Conservation (phyloP, 2,329 filamentous ascomycete species). For the Penicillium sclerotigenum region DNA sequence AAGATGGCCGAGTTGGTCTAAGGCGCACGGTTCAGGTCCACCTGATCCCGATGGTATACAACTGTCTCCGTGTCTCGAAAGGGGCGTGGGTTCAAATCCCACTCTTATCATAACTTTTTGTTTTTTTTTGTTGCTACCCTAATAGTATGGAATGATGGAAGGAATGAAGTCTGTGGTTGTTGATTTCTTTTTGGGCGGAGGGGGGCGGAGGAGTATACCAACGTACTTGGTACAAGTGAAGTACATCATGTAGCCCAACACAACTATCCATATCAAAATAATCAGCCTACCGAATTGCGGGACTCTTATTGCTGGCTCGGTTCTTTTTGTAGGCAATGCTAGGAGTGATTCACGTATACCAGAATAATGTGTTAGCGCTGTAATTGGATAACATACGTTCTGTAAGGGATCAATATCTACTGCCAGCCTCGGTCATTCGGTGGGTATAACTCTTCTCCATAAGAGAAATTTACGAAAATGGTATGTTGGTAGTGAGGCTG, state of each 20-base stretch:
- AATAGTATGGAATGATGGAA: background rate
- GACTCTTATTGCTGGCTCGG: background rate
- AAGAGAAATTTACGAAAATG: background rate
- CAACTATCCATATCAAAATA: no score
- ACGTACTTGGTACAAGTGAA: no score
- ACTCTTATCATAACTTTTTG: constrained; percentile 11
- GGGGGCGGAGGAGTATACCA: no score
- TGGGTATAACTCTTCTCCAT: background rate
- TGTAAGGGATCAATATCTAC: background rate
- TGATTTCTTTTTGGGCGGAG: background rate
- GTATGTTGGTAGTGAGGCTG: background rate
- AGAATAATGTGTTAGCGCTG: background rate
- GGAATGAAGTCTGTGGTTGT: background rate
- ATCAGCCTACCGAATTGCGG: background rate
- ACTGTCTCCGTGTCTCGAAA: constrained; percentile 15
- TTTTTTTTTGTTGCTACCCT: background rate
- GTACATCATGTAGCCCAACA: background rate
- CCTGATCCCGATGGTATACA: constrained; percentile 22
- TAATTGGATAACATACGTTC: background rate
- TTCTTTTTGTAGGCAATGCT: background rate
- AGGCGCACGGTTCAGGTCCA: constrained; percentile 36
- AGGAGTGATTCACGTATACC: background rate
- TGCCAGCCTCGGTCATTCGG: background rate
- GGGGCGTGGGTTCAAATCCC: constrained; percentile 14
- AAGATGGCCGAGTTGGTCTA: constrained; percentile 40